Percentiles rank a stretch among this genome's conserved stretches.
phyloP scores from a whole-genome alignment of 1,139 yeast species.

The Geotrichum aggregatum region DNA sequence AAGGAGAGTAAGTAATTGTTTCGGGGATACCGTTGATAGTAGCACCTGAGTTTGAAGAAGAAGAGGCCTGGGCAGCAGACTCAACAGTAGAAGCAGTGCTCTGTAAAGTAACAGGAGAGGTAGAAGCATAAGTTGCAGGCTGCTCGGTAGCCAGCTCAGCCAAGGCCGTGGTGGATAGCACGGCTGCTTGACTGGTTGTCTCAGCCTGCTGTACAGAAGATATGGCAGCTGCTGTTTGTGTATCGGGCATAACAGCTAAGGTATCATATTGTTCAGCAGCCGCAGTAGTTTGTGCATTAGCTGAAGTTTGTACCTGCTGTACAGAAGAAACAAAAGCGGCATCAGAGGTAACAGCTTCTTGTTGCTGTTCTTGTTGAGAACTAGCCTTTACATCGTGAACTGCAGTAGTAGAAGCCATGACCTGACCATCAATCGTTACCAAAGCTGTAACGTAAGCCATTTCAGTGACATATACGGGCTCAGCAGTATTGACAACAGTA shows the following conservation, averaged over 20 bases:
- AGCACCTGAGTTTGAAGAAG: slow-evolving; percentile 1
- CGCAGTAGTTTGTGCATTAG: neutral
- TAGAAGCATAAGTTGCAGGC: no score
- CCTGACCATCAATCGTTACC: no score
- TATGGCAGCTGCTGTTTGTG: slow-evolving; percentile 4
- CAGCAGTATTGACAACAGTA: neutral
- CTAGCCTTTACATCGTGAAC: no score
- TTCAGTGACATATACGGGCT: neutral
- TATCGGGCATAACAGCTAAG: no score
- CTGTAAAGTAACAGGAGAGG: neutral
- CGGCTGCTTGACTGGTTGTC: neutral
- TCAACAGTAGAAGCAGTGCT: neutral
- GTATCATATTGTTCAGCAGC: no score
- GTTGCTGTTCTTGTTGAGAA: neutral
- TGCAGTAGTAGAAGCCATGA: no score
- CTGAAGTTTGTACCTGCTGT: neutral
- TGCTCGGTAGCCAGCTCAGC: no score
- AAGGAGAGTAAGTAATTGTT: slow-evolving; percentile 76
- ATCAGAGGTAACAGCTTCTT: neutral
- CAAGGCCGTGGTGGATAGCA: no score
- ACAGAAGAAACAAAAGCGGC: no score
- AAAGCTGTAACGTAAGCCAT: neutral
- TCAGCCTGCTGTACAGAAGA: neutral
- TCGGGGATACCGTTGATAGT: slow-evolving; percentile 44
- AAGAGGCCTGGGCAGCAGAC: neutral